Evolutionary conservation across 2,329 filamentous ascomycete species (phyloP).

Genomic region (Arthrobotrys megalospora): DNA sequence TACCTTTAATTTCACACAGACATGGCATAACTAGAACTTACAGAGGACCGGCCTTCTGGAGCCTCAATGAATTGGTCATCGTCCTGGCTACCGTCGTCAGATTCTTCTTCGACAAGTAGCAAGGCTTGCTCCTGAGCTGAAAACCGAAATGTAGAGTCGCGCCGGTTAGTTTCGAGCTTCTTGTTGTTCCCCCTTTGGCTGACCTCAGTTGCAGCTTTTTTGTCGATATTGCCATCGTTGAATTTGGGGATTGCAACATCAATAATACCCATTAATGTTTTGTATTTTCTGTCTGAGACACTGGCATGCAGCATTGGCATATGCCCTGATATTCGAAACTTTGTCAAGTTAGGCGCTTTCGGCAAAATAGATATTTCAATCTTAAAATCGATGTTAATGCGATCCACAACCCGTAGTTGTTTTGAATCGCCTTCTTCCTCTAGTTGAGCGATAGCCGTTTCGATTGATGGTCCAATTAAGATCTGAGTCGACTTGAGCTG

Average conservation of each 20-base stretch:
- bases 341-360: slow-evolving; percentile 92
- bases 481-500: slow-evolving; percentile 96
- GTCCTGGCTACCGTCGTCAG: slow-evolving; percentile 65
- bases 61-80: slow-evolving; percentile 79
- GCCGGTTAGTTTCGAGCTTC: slow-evolving; percentile 22
- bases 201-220: slow-evolving; percentile 53
- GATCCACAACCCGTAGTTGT: slow-evolving; percentile 90
- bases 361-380: slow-evolving; percentile 98
- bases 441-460: slow-evolving; percentile 85
- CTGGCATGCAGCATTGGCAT: slow-evolving; percentile 92
- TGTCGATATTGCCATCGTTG: slow-evolving; percentile 69
- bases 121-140: slow-evolving; percentile 81
- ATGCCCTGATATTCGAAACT: slow-evolving; percentile 90
- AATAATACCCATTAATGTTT: slow-evolving; percentile 94
- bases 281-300: slow-evolving; percentile 96
- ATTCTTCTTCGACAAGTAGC: slow-evolving; percentile 76
- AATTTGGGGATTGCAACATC: slow-evolving; percentile 95
- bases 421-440: slow-evolving; percentile 76
- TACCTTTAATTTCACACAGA: background rate
- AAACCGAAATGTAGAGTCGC: slow-evolving; percentile 78
- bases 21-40: slow-evolving; percentile 25
- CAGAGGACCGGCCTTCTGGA: slow-evolving; percentile 69
- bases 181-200: background rate
- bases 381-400: slow-evolving; percentile 96
- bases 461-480: slow-evolving; percentile 92